These are phyloP conservation scores for Claviceps pazoutovae DNA, from an alignment of 2,329 filamentous ascomycete species.

Conservation along the genomic window DNA sequence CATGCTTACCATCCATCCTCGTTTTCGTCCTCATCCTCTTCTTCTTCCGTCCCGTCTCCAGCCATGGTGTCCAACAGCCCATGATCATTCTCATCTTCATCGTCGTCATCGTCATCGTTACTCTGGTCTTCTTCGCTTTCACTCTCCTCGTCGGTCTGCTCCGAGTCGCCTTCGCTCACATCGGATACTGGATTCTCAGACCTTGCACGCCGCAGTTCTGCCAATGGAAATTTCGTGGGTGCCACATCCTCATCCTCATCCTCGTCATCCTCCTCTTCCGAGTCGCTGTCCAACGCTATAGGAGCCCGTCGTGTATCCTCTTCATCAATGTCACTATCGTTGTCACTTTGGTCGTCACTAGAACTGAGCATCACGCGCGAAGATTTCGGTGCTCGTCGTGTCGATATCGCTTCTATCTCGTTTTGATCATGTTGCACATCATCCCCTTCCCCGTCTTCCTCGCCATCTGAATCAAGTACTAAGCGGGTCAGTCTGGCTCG, in stretches of 20 bases:
- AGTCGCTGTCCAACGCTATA: constrained; percentile 2
- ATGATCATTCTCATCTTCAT: constrained; percentile 9
- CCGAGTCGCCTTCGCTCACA: constrained; percentile 7
- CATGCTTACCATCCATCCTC: constrained; percentile 6
- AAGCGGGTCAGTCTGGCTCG: background rate
- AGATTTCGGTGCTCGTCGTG: background rate
- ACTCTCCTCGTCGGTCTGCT: constrained; percentile 9
- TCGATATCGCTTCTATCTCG: background rate
- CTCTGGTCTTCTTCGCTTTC: constrained; percentile 12
- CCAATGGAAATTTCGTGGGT: constrained; percentile 10
- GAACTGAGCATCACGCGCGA: background rate
- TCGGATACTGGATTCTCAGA: constrained; percentile 9
- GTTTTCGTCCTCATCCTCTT: constrained; percentile 11
- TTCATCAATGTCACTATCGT: background rate
- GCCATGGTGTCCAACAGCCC: constrained; percentile 20
- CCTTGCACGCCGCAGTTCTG: constrained; percentile 11
- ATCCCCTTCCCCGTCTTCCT: background rate
- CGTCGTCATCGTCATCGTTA: constrained; percentile 8
- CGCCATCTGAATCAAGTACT: constrained; percentile 4
- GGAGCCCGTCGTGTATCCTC: constrained; percentile 3
- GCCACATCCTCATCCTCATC: constrained; percentile 7
- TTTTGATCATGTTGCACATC: background rate
- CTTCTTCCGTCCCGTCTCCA: constrained; percentile 17
- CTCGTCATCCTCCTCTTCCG: constrained; percentile 6
- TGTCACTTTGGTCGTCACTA: constrained; percentile 4